Evolutionary conservation across 768 basidiomycete genomes (phyloP), one percentile per base, ranked within the genome.

Genomic region (Sutorius australiensis): DNA sequence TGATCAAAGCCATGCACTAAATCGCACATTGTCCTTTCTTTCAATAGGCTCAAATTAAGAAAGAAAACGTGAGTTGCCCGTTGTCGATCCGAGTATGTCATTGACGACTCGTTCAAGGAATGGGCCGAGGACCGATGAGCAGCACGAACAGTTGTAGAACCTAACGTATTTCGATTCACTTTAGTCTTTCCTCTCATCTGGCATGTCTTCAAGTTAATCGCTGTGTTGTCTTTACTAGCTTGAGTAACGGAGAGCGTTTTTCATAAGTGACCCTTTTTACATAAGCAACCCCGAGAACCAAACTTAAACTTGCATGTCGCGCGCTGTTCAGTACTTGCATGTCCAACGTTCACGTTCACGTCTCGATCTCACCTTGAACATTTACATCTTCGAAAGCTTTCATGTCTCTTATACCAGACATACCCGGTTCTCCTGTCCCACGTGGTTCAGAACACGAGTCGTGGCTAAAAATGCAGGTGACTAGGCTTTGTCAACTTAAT

Each of bases 41-140:
- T 46, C 33, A 50, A 60, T 60, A 91, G 90, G 90, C 91, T 32
- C 95, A 98, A 73, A 98, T 99, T 82, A 94, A 93, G 85, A 97
- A 97, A 75, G 97, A 99, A 79, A 98, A 98, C 72, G 94, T 91
- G 67, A 78, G 88, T 77, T 10, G 14, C 54, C 12, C 28, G 43
- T 52, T 42, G 0, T 37, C 24, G 17, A 42, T n/a, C 36, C 28
- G 39, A 19, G 17, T 41, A 39, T 53, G 68, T 34, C 41, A 66
- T 58, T 56, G 42, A 59, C 50, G 45, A 51, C 31, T 32, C 53
- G 50, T 61, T 59, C 17, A 54, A 91, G 89, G 90, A 92, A 89
- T 92, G 90, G 90, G 90, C 90, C 58, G 90, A 92, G 77, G 90
- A 92, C 67, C 85, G 89, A 76, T 92, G 80, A 82, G 54, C 51